Evolutionary conservation across 495 filamentous ascomycete species (phyloP), one percentile per base, ranked within the genome.

Genomic region (Xylaria scruposa): DNA sequence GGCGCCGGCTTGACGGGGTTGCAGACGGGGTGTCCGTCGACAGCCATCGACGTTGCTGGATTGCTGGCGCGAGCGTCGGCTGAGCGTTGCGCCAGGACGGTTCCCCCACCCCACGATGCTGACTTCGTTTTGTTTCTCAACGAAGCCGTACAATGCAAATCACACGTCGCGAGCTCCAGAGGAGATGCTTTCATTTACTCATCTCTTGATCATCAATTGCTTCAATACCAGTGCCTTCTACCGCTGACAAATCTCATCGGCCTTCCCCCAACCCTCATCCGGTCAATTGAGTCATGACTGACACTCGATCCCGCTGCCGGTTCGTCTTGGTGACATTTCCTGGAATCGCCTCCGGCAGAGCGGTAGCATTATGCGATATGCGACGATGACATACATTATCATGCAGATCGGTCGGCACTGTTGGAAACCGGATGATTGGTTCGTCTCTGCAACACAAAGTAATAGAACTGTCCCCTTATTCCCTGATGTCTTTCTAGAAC

Each of bases 51-150:
- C 33, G 38, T 54, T 36, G 65, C 65, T 54, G 49, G 47, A 51
- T 54, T 36, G 65, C 65, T 54, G 49, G 47, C 65, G 65, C 65
- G 17, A 54, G 65, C 65, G 24, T 31, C 36, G 47, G n/a, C 65
- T 51, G 65, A 56, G 49, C 65, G 3, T 42, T 44, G 60, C 38
- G 38, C 44, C 63, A 66, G 46, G 36, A 19, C 29, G 44, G 8
- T 26, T 51, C 31, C 63, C 13, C 38, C 46, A 38, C 21, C 38
- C 17, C 26, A 24, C 15, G 46, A 51, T 33, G 24, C 33, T 29
- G 13, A 62, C 36, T 21, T 38, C 17, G 58, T 33, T 33, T 6
- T 31, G 29, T 31, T 31, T 33, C 56, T 59, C 38, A 36, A 62
- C 24, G 59, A 21, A 42, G 59, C 38, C 3, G 15, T 3, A 15